phyloP scores from a whole-genome alignment of 148 eudicot genomes.

The Pharnaceum exiguum region DNA sequence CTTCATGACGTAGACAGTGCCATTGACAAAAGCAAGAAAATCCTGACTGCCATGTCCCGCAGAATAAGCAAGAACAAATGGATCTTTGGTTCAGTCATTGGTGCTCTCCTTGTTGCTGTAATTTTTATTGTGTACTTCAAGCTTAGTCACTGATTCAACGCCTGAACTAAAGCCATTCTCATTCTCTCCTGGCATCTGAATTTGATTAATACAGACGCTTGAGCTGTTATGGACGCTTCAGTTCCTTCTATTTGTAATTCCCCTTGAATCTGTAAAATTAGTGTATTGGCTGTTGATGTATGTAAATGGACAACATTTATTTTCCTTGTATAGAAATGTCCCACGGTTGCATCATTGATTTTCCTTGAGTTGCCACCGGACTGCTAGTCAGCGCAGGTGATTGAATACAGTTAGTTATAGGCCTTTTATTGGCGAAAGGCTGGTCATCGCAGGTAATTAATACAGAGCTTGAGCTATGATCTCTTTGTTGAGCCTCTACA shows the following conservation, averaged over 20 bases:
- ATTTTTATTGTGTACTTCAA: constrained; percentile 69
- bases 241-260: constrained; percentile 17
- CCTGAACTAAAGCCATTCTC: constrained; percentile 1
- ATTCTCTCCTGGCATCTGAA: constrained; percentile 9
- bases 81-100: constrained; percentile 74
- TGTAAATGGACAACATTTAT: constrained; percentile 2
- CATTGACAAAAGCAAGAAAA: constrained; percentile 87
- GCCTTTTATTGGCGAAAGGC: too few species aligned
- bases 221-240: background rate
- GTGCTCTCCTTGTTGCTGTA: constrained; percentile 68
- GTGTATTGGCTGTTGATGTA: constrained; percentile 6
- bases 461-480: too few species aligned
- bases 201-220: background rate
- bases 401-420: too few species aligned
- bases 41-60: constrained; percentile 77
- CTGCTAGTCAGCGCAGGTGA: too few species aligned
- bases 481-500: too few species aligned
- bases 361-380: too few species aligned
- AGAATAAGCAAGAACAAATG: constrained; percentile 91
- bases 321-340: constrained; percentile 10
- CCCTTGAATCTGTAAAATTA: constrained; percentile 19
- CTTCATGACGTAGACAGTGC: constrained; percentile 89
- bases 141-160: constrained; percentile 27
- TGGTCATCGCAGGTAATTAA: too few species aligned
- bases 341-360: too few species aligned